phyloP scores from a whole-genome alignment of 2,329 filamentous ascomycete species.

The Acrodontium crateriforme region DNA sequence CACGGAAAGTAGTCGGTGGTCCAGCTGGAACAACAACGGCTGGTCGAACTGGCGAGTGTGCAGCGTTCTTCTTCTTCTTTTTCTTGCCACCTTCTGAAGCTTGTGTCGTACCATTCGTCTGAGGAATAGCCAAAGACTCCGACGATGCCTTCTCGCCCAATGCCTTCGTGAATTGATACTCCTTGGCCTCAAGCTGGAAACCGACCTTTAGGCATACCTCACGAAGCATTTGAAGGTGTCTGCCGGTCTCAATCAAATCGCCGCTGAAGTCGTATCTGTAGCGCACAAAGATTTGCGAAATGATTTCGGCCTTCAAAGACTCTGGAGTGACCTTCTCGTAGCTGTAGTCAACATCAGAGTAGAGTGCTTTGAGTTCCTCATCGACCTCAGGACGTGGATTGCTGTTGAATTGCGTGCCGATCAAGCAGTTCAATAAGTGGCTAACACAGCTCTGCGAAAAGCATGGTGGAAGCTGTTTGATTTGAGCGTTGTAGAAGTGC shows the following conservation, averaged over 20 bases:
- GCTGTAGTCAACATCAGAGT: conserved; percentile 65
- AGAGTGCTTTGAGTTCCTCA: conserved; percentile 57
- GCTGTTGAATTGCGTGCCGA: conserved; percentile 64
- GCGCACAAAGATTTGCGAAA: conserved; percentile 55
- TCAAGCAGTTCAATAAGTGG: conserved; percentile 85
- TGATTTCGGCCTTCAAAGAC: conserved; percentile 53
- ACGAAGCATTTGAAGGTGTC: conserved; percentile 71
- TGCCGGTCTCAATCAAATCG: conserved; percentile 53
- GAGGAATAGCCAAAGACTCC: conserved; percentile 18
- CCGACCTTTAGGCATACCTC: conserved; percentile 83
- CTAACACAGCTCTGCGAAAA: conserved; percentile 68
- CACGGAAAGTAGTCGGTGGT: conserved; percentile 50
- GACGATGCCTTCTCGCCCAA: conserved; percentile 16
- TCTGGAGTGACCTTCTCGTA: conserved; percentile 71
- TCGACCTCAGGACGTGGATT: conserved; percentile 69
- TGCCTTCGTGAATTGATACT: conserved; percentile 52
- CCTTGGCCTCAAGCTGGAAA: conserved; percentile 69
- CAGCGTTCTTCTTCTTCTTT: conserved; percentile 43
- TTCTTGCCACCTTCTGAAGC: conserved; percentile 26
- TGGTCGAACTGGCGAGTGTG: conserved; percentile 33
- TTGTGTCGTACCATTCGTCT: conserved; percentile 19
- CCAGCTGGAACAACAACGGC: conserved; percentile 31
- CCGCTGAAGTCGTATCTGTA: conserved; percentile 62
- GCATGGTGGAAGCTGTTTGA: conserved; percentile 65
- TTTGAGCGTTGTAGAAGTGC: conserved; percentile 67